Evolutionary conservation across 768 basidiomycete genomes (phyloP).

Genomic region (Rhodotorula sphaerocarpa): DNA sequence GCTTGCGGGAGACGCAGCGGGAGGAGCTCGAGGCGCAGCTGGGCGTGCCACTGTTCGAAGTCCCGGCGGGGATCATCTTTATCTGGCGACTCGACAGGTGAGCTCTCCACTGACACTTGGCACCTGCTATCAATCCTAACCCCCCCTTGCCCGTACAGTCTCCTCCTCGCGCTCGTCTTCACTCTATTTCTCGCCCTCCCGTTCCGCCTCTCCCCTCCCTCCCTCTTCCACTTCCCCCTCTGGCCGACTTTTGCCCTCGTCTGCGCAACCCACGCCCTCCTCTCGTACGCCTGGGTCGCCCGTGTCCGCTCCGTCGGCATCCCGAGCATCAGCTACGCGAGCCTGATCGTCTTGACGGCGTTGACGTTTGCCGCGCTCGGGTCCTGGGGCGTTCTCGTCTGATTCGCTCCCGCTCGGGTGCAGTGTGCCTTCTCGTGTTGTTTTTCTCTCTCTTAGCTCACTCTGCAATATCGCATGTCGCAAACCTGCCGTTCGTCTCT

Average conservation of each 20-base stretch:
- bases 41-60: conserved; percentile 34
- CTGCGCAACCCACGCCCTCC: conserved; percentile 17
- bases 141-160: conserved; percentile 29
- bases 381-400: conserved; percentile 26
- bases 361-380: conserved; percentile 13
- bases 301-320: conserved; percentile 23
- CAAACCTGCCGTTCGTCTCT: too few relatives aligned
- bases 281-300: conserved; percentile 25
- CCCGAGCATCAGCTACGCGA: conserved; percentile 29
- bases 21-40: conserved; percentile 33
- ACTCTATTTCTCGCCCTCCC: conserved; percentile 38
- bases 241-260: conserved; percentile 26
- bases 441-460: too few relatives aligned
- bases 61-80: conserved; percentile 33
- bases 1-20: conserved; percentile 23
- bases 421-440: too few relatives aligned
- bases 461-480: too few relatives aligned
- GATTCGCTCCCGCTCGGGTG: too few relatives aligned
- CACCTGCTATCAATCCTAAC: not conserved
- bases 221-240: conserved; percentile 31
- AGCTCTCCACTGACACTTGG: not conserved
- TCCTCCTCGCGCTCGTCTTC: conserved; percentile 35
- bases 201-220: conserved; percentile 35
- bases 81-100: conserved; percentile 37
- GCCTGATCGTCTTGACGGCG: conserved; percentile 7